Evolutionary conservation across 352 stramenopile species (phyloP), one percentile per base, ranked within the genome.

Genomic region (Peronospora tabacina): DNA sequence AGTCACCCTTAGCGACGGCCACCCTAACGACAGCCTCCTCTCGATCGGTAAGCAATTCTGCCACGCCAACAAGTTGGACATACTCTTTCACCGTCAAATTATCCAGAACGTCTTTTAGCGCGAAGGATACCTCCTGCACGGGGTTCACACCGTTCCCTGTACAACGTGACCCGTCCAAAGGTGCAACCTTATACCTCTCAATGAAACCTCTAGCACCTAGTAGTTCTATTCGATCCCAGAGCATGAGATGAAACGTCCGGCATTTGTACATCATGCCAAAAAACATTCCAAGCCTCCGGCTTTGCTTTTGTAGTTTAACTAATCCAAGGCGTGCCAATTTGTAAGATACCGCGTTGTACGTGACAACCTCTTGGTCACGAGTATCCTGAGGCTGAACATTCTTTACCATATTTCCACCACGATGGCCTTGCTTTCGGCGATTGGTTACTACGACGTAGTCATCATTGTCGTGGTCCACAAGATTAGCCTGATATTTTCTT

Each of bases 241-340:
- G 44, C 35, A 88, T 49, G 5, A 89, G 32, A 36, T 92, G 82
- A 22, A 92, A 67, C 2, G 63, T 61, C 15, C 67, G 72, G 43
- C 70, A 85, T 12, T 82, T 80, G 40, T 79, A 87, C 51, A 90
- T 58, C 34, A 82, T 74, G 0, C 82, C 82, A 19, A 87, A 85
- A 55, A 77, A 78, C 61, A 82, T 83, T 7, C 82, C 82, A 9
- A 92, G 61, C 12, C 68, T 61, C n/a, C 78, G 74, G 16, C 64
- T 72, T 68, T 92, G 82, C 49, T 86, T 86, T 48, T 78, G 69
- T 2, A 84, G 52, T 35, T 74, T 77, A 5, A 63, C 63, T 17
- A 86, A 46, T 13, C 82, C 64, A 46, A 82, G 54, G 5, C 79
- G 75, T 16, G 75, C 71, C 10, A 74, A 29, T 48, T 86, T 87